Evolutionary conservation across 2,329 filamentous ascomycete species (phyloP).

Genomic region (Talaromyces pinophilus): DNA sequence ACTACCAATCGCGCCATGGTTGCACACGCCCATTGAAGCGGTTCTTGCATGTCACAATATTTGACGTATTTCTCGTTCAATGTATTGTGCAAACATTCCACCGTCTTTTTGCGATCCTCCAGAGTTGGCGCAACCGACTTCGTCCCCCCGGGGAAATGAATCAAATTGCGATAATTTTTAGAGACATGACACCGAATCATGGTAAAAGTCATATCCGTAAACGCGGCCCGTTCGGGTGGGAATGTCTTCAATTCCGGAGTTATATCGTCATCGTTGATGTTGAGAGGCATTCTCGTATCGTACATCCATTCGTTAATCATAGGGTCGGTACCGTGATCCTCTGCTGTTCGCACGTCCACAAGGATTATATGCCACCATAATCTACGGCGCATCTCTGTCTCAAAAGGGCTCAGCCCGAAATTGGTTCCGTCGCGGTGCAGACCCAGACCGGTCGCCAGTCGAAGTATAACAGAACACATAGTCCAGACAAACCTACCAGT

Average conservation of each 20-base stretch:
- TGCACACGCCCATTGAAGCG: slow-evolving; percentile 67
- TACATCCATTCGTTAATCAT: slow-evolving; percentile 47
- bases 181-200: slow-evolving; percentile 58
- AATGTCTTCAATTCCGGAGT: slow-evolving; percentile 50
- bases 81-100: slow-evolving; percentile 56
- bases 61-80: slow-evolving; percentile 58
- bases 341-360: slow-evolving; percentile 52
- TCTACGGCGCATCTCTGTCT: slow-evolving; percentile 55
- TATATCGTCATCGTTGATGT: slow-evolving; percentile 56
- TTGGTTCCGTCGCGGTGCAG: slow-evolving; percentile 54
- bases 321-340: slow-evolving; percentile 53
- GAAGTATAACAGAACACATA: slow-evolving; percentile 45
- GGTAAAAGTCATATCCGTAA: slow-evolving; percentile 56
- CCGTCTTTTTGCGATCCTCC: slow-evolving; percentile 46
- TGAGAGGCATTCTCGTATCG: slow-evolving; percentile 52
- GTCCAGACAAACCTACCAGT: slow-evolving; percentile 48
- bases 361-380: slow-evolving; percentile 55
- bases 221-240: slow-evolving; percentile 53
- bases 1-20: slow-evolving; percentile 71
- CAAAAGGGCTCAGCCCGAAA: slow-evolving; percentile 51
- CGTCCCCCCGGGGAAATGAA: slow-evolving; percentile 37
- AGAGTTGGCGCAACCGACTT: slow-evolving; percentile 26
- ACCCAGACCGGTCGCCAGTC: slow-evolving; percentile 49
- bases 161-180: slow-evolving; percentile 43
- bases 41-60: slow-evolving; percentile 53